phyloP scores from a whole-genome alignment of 2,329 filamentous ascomycete genomes.

The Hypomyces rosellus region DNA sequence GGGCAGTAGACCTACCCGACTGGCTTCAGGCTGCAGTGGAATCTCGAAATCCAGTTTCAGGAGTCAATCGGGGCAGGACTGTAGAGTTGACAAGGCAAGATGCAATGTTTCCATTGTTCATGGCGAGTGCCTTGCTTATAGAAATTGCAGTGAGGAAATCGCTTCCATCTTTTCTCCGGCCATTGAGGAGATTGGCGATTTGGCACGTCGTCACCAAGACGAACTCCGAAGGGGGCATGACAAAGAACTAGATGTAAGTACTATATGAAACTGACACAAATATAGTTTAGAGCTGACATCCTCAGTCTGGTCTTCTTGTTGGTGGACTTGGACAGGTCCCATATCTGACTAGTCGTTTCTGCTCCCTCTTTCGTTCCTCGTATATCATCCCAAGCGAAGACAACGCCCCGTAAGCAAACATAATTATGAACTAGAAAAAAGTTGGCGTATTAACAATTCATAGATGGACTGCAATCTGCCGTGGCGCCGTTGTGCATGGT shows the following conservation, averaged over 20 bases:
- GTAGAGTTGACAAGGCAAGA: too few relatives aligned
- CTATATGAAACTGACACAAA: neutral
- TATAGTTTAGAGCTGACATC: too few relatives aligned
- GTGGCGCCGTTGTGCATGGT: conserved; percentile 22
- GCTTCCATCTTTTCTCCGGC: conserved; percentile 16
- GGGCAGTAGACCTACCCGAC: conserved; percentile 15
- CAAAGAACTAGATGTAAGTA: too few relatives aligned
- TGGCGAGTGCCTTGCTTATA: neutral
- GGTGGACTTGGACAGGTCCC: conserved; percentile 28
- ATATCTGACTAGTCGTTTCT: conserved; percentile 21
- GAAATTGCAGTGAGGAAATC: conserved; percentile 16
- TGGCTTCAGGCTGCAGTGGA: neutral
- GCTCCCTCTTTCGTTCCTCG: neutral
- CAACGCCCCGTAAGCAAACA: conserved; percentile 22
- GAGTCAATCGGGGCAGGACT: too few relatives aligned
- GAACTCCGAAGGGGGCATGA: neutral
- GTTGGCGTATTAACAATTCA: neutral
- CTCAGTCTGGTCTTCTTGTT: conserved; percentile 19
- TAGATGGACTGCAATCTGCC: conserved; percentile 27
- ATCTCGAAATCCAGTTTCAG: too few relatives aligned
- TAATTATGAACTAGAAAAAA: neutral
- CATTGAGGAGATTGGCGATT: conserved; percentile 9
- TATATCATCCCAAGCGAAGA: conserved; percentile 23
- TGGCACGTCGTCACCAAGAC: neutral
- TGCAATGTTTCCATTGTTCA: too few relatives aligned